Evolutionary conservation across 1,284 basidiomycete genomes (phyloP).

Genomic region (Trametes versicolor): DNA sequence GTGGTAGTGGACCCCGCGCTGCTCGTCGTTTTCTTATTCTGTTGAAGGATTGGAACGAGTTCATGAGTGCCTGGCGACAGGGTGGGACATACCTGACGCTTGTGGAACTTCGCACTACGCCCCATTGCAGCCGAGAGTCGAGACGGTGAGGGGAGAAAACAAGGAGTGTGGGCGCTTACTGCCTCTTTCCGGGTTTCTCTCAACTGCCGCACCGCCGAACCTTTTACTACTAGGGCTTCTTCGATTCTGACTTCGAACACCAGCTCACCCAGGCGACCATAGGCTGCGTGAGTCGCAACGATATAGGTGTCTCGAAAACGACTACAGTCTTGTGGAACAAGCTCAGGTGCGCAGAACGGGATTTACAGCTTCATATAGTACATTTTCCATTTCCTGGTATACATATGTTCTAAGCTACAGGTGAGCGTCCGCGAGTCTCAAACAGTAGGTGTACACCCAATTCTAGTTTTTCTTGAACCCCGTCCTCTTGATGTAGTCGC

Average conservation of each 20-base stretch:
- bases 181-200: too few species aligned
- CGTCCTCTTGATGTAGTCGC: conserved; percentile 40
- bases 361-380: neutral
- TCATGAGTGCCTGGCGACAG: neutral
- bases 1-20: conserved; percentile 27
- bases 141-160: conserved; percentile 3
- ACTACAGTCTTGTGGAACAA: too few species aligned
- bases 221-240: too few species aligned
- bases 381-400: neutral
- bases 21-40: conserved; percentile 38
- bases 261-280: too few species aligned
- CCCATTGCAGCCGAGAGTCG: conserved; percentile 34
- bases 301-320: too few species aligned
- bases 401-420: conserved; percentile 9
- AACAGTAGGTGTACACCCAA: conserved; percentile 5
- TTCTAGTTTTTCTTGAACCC: conserved; percentile 33
- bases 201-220: too few species aligned
- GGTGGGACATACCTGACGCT: conserved; percentile 32
- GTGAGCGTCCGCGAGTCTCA: neutral
- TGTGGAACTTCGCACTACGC: conserved; percentile 42
- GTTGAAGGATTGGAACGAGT: too few species aligned
- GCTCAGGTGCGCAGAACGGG: neutral
- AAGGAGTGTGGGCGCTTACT: conserved; percentile 9
- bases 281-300: too few species aligned
- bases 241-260: too few species aligned